Evolutionary conservation across 371 early-diverging fungal species (phyloP), one percentile per base, ranked within the genome.

Genomic region (Furculomyces boomerangus): DNA sequence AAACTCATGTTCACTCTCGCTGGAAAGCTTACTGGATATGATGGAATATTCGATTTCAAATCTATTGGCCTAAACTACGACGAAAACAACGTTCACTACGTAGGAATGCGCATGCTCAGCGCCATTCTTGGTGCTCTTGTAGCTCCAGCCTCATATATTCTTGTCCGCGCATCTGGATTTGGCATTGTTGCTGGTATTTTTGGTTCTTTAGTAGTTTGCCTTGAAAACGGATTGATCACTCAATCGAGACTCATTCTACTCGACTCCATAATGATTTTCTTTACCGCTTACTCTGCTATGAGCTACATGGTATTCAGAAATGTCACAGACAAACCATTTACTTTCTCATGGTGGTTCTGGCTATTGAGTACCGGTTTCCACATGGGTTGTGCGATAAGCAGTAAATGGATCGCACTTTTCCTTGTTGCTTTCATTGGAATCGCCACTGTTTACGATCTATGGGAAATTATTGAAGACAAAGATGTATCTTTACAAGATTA

Each of bases 401-500:
- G 83, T 60, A 93, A 94, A 67, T 88, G 90, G 87, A 90, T 93
- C 30, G 97, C 93, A 1, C 66, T 95, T 27, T 90, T 97, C 52
- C 82, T 82, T 1, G 76, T 94, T 55, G 86, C 83, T 2, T 69
- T 83, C 1, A 71, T 97, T 51, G 93, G 93, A 0, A 66, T 90
- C 18, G 87, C 88, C 10, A 84, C 88, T 0, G 49, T 90, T 40
- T 66, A 76, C n/a, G 88, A 93, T 35, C 71, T 96, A 16, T 97
- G 97, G 97, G 67, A 79, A 30, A 65, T 90, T 22, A 71, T 89
- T 54, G 88, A 87, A 25, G 76, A 83, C 66, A 60, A 76, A 5
- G 63, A 73, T 27, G 65, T 81, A 8, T 55, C 79, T 28, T 73
- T 72, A 10, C 26, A 57, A 25, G 51, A 64, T 52, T 70, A 72